A percentile compares a stretch with the other conserved stretches of the same genome.
Evolutionary conservation across 1,139 yeast species (phyloP).

Genomic region (Pichia sp.): DNA sequence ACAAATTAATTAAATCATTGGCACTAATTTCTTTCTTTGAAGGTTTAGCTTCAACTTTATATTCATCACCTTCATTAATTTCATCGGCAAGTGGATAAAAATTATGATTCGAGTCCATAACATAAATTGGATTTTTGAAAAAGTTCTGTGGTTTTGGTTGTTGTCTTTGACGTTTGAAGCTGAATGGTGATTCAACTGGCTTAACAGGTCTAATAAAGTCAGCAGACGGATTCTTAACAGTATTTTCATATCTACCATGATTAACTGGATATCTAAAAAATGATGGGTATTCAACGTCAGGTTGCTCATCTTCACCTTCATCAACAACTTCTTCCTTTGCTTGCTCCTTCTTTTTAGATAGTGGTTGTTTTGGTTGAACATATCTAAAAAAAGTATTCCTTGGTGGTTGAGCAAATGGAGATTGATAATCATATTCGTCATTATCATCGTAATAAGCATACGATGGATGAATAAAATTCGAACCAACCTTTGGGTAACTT

Average conservation of each 20-base stretch:
- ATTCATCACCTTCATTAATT: neutral
- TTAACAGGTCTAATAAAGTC: neutral
- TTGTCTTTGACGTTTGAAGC: constrained; percentile 7
- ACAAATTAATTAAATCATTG: constrained; percentile 8
- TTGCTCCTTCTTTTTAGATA: neutral
- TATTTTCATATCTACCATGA: neutral
- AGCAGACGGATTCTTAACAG: neutral
- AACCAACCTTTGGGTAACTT: neutral
- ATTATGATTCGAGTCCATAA: constrained; percentile 13
- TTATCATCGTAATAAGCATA: neutral
- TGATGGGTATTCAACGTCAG: neutral
- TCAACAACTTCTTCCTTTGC: neutral
- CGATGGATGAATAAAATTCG: neutral
- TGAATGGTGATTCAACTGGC: neutral
- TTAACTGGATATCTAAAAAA: neutral
- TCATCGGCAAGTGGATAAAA: constrained; percentile 7
- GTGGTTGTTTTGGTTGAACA: neutral
- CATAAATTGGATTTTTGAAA: constrained; percentile 8
- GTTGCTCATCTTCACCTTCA: neutral
- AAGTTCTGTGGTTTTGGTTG: neutral
- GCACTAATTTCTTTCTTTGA: constrained; percentile 11
- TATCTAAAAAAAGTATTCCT: neutral
- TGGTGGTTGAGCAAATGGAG: neutral
- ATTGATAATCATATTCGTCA: neutral
- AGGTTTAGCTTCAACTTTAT: neutral